Base-by-base conservation (phyloP, 495 filamentous ascomycete species). In the Xylaria nigripes region DNA sequence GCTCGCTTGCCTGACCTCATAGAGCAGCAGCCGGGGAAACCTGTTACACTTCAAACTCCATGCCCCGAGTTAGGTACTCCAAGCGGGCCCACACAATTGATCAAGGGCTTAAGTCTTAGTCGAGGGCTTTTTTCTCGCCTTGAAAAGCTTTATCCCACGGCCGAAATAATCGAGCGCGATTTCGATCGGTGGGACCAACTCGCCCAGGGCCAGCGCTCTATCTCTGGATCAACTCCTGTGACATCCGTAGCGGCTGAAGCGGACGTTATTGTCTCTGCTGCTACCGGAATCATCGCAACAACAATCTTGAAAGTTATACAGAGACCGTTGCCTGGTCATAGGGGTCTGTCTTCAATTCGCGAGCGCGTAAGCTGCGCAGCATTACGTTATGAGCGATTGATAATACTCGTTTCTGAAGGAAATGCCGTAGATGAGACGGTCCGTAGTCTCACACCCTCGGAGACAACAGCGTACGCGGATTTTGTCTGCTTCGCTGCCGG, bases 291-390 rank as follows among this genome's bases (percentile, higher is more conserved):
- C 13, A 61, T 94, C 9, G 61, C 85, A 6, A 87, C 87, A 9
- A 87, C 83, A 1, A 72, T 90, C 6, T 81, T 90, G 57, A 81
- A 83, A 57, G 80, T 87, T 46, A 87, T 86, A 29, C 90, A 95
- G 61, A 76, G 76, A 45, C 65, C 81, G 5, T 71, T 89, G 0
- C 87, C 89, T 0, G 87, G 86, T 1, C 74, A 82, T 45, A 67
- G 62, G 52, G 50, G 51, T 18, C 69, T 70, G 34, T 72, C 72
- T 1, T 72, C 73, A 2, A 70, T 90, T 45, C 74, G 78, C 32
- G 77, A 81, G 44, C 72, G 77, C n/a, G 71, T 94, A 9, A 60
- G 68, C 9, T 67, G 66, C 19, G 70, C 86, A 1, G 68, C 81
- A n/a, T 36, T 57, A 0, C 72, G 85, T 1, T 90, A 92, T 64